Evolutionary conservation across 2,329 filamentous ascomycete species (phyloP), one percentile per base, ranked within the genome.

Genomic region (Fusarium algeriense): DNA sequence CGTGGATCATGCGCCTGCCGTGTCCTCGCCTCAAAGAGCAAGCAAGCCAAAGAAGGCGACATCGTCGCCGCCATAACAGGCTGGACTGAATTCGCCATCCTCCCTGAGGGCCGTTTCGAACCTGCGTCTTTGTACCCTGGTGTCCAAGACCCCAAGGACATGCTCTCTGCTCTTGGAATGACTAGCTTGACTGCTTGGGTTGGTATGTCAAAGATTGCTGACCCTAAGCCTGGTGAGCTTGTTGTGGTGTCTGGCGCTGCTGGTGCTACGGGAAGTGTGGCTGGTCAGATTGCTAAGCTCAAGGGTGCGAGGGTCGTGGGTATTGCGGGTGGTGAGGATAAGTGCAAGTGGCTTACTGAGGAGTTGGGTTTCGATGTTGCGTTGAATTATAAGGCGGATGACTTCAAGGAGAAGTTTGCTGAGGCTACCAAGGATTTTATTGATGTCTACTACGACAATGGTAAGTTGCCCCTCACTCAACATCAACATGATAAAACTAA

Each of bases 171-270:
- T 28, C 82, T 88, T 38, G 92, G 92, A 15, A 82, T 89, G 79
- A 93, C 92, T 0, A 91, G 91, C 5, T 74, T 94, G 68, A 95
- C 93, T 0, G 92, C 92, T 4, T 95, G 93, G 81, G 92, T 93
- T 70, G 92, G 93, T 23, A 88, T 95, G 78, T 80, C 88, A 34
- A 87, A 92, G 60, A 87, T 95, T 48, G 92, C 89, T 5, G 83
- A 91, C 60, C 88, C 91, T 43, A 89, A 91, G 79, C 80, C 86
- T 5, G 92, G 92, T 7, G 91, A 95, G 70, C 90, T 91, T 7
- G 92, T 95, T 2, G 91, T 95, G 11, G 91, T 95, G 0, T 92
- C 89, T 12, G 92, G 92, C 10, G 93, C 93, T 3, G 93, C 93
- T 1, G 93, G 93, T 4, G 93, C 92, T 0, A 95, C 93, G 0